Evolutionary conservation across 352 stramenopile genomes (phyloP).

Genomic region (Pythium chondricola): DNA sequence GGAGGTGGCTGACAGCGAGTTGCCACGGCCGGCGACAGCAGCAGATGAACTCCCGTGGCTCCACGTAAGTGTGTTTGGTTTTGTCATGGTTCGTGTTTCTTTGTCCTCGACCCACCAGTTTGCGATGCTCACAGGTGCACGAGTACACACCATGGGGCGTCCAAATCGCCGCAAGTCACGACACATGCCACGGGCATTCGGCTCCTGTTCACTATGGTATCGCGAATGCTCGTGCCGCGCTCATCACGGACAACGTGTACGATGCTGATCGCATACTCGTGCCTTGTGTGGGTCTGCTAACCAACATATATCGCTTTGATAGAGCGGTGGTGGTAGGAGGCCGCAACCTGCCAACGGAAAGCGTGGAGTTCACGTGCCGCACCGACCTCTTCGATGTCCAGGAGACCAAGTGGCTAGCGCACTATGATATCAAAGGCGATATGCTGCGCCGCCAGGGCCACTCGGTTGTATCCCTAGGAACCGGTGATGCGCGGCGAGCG

Average conservation of each 20-base stretch:
- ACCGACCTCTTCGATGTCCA: conserved; percentile 59
- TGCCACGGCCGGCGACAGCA: too few species aligned
- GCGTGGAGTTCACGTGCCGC: conserved; percentile 13
- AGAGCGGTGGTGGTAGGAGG: conserved; percentile 60
- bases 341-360: conserved; percentile 30
- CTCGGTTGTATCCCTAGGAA: conserved; percentile 26
- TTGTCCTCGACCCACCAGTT: neutral
- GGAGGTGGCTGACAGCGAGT: neutral
- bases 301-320: too few species aligned
- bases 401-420: conserved; percentile 39
- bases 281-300: neutral
- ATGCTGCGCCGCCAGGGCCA: conserved; percentile 50
- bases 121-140: conserved; percentile 18
- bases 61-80: conserved; percentile 7
- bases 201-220: conserved; percentile 11
- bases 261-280: conserved; percentile 1
- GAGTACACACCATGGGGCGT: conserved; percentile 37
- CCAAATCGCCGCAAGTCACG: conserved; percentile 27
- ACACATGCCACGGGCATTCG: conserved; percentile 7
- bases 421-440: conserved; percentile 49
- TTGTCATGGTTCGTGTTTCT: neutral
- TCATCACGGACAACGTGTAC: conserved; percentile 48
- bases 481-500: conserved; percentile 7
- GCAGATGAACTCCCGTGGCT: conserved; percentile 18
- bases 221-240: conserved; percentile 17